phyloP scores from a whole-genome alignment of 306 rosid species.

The Prunus padus region DNA sequence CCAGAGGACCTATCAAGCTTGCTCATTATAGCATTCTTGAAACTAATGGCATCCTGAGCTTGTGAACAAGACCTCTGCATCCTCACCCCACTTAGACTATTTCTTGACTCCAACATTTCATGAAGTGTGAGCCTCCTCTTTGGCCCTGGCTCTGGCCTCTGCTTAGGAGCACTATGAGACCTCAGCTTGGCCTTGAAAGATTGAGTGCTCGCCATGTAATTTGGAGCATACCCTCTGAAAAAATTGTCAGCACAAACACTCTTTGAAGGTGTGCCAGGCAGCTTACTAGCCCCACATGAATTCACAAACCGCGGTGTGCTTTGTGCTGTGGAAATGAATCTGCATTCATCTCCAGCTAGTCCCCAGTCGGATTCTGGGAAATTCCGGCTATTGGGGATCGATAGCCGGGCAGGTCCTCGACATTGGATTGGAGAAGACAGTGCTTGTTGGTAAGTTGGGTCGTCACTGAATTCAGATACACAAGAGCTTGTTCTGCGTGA shows the following conservation, averaged over 20 bases:
- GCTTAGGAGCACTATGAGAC: conserved; percentile 89
- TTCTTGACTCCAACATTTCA: conserved; percentile 74
- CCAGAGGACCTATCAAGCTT: conserved; percentile 58
- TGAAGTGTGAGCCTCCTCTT: conserved; percentile 64
- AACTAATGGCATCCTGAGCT: conserved; percentile 63
- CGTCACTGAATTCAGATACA: conserved; percentile 58
- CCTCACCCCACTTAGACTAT: conserved; percentile 66
- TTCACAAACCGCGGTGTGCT: conserved; percentile 73
- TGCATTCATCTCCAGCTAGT: conserved; percentile 59
- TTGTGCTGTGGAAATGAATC: conserved; percentile 74
- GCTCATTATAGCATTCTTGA: conserved; percentile 82
- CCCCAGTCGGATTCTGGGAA: conserved; percentile 68
- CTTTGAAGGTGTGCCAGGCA: conserved; percentile 56
- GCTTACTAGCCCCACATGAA: conserved; percentile 39
- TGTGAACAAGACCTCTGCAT: conserved; percentile 89
- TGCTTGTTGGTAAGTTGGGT: conserved; percentile 44
- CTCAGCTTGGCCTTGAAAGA: conserved; percentile 85
- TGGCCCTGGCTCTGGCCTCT: conserved; percentile 64
- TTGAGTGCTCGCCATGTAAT: conserved; percentile 72
- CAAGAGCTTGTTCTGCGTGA: conserved; percentile 72
- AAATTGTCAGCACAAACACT: conserved; percentile 45
- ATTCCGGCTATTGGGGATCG: conserved; percentile 45
- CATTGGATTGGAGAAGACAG: conserved; percentile 53
- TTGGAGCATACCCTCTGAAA: conserved; percentile 50
- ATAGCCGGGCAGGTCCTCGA: conserved; percentile 39